A percentile compares a stretch with the other conserved stretches of the same genome.
These are phyloP conservation scores for Curvularia verruculosa DNA, from an alignment of 2,329 filamentous ascomycete genomes.

Conservation along the genomic window DNA sequence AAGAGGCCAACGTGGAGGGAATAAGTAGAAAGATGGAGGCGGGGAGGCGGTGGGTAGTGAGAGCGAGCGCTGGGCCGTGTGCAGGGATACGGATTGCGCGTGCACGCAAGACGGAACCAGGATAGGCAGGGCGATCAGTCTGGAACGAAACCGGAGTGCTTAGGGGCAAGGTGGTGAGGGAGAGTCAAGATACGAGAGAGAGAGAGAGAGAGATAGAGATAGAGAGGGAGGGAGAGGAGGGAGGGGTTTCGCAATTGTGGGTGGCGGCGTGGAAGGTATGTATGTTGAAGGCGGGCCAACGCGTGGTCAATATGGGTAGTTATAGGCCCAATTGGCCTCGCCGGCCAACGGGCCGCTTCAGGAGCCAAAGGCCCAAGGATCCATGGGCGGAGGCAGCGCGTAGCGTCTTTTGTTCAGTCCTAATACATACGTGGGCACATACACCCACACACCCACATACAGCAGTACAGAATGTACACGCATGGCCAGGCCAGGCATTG, in stretches of 20 bases:
- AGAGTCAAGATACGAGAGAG: neutral
- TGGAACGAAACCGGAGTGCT: slow-evolving; percentile 2
- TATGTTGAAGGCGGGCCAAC: neutral
- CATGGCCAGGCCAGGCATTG: neutral
- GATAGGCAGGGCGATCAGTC: slow-evolving; percentile 11
- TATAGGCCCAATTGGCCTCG: neutral
- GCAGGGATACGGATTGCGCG: slow-evolving; percentile 20
- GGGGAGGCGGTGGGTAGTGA: slow-evolving; percentile 17
- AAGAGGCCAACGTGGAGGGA: slow-evolving; percentile 2
- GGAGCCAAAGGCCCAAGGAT: neutral
- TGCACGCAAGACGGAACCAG: slow-evolving; percentile 16
- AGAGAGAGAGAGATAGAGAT: neutral
- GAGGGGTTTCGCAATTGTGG: neutral
- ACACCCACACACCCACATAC: too few species aligned
- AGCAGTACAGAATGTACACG: too few species aligned
- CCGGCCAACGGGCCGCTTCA: neutral
- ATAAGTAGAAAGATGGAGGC: slow-evolving; percentile 13
- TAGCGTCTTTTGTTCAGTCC: neutral
- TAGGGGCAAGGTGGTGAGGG: neutral
- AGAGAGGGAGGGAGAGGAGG: too few species aligned
- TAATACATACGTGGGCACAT: too few species aligned
- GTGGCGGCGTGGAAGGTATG: too few species aligned
- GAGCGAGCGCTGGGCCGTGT: slow-evolving; percentile 24
- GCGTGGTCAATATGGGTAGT: neutral
- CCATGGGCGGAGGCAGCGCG: neutral